Conservation (phyloP, 179 eudicot species). For the Nepenthes alata region DNA sequence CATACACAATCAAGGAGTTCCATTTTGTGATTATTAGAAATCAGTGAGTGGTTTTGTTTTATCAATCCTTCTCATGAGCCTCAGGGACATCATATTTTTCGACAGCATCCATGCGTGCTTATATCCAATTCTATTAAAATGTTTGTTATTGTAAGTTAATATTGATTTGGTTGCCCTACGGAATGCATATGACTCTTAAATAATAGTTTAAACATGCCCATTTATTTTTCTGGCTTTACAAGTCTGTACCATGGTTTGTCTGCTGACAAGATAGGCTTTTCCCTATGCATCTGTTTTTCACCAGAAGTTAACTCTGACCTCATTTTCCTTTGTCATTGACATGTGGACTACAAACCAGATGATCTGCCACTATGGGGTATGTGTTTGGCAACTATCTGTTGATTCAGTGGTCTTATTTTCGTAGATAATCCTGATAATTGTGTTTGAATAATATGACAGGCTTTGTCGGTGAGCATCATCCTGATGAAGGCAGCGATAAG, state of each 20-base stretch:
- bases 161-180: too few relatives aligned
- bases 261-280: not conserved
- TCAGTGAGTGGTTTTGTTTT: not conserved
- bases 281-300: not conserved
- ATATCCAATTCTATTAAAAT: too few relatives aligned
- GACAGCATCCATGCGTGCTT: too few relatives aligned
- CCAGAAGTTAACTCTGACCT: not conserved
- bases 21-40: not conserved
- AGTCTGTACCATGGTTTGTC: not conserved
- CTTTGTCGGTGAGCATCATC: conserved; percentile 50
- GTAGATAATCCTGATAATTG: not conserved
- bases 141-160: too few relatives aligned
- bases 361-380: conserved; percentile 71
- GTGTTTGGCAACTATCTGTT: conserved; percentile 4
- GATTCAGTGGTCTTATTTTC: not conserved
- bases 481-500: conserved; percentile 39
- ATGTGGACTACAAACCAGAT: conserved; percentile 21
- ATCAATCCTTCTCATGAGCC: too few relatives aligned
- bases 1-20: not conserved
- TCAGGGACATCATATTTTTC: too few relatives aligned
- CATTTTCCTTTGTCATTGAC: conserved; percentile 1
- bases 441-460: conserved; percentile 23
- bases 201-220: too few relatives aligned
- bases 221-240: too few relatives aligned
- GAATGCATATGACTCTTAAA: too few relatives aligned